Percentiles rank a stretch among this genome's conserved stretches.
Evolutionary conservation across 495 filamentous ascomycete genomes (phyloP).

Genomic region (Aspergillus steynii): DNA sequence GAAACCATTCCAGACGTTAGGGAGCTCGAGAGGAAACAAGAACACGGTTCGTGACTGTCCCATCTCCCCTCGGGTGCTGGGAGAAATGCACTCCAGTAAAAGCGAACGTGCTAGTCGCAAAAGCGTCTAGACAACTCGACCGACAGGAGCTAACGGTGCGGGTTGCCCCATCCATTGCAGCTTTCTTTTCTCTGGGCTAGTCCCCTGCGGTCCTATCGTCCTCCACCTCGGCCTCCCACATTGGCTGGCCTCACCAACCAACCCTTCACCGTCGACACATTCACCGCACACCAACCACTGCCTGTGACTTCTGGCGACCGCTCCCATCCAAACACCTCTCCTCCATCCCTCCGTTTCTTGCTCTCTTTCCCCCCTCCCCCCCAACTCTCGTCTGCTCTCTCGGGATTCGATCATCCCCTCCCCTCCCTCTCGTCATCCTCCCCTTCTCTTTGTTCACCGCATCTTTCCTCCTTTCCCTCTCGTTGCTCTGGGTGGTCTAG

Average conservation of each 20-base stretch:
- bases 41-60: too few species aligned
- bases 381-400: slow-evolving; percentile 9
- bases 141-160: slow-evolving; percentile 23
- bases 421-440: slow-evolving; percentile 5
- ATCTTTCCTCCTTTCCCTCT: slow-evolving; percentile 7
- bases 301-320: slow-evolving; percentile 15
- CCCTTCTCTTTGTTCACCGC: slow-evolving; percentile 16
- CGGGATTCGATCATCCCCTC: slow-evolving; percentile 14
- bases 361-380: slow-evolving; percentile 16
- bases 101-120: slow-evolving; percentile 7
- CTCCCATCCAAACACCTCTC: slow-evolving; percentile 15
- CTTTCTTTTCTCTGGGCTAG: slow-evolving; percentile 10
- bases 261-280: slow-evolving; percentile 19
- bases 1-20: too few species aligned
- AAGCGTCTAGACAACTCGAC: slow-evolving; percentile 25
- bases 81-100: slow-evolving; percentile 2
- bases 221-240: slow-evolving; percentile 26
- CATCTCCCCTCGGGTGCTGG: too few species aligned
- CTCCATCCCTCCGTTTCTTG: slow-evolving; percentile 1
- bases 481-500: slow-evolving; percentile 2
- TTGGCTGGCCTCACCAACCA: slow-evolving; percentile 17
- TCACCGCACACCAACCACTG: slow-evolving; percentile 20
- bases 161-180: slow-evolving; percentile 32
- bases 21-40: too few species aligned
- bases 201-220: slow-evolving; percentile 14